Conservation (phyloP, 2,329 filamentous ascomycete genomes). For the Trichoderma harzianum region DNA sequence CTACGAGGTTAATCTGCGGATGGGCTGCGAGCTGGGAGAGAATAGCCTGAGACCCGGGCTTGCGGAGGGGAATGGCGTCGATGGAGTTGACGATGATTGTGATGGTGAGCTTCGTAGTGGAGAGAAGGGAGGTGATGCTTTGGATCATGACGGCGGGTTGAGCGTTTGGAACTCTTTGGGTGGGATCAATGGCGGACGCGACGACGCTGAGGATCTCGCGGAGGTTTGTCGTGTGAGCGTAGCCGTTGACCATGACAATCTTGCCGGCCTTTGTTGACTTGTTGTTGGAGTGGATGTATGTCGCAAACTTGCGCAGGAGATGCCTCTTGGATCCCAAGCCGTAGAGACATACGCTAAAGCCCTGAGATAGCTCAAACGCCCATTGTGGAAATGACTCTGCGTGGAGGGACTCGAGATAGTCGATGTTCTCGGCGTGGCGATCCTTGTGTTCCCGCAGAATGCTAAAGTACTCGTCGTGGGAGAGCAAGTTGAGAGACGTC, state of each 20-base stretch:
- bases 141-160: constrained; percentile 68
- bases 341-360: constrained; percentile 86
- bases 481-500: constrained; percentile 69
- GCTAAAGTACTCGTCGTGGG: constrained; percentile 88
- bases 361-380: constrained; percentile 82
- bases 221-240: constrained; percentile 62
- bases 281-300: constrained; percentile 52
- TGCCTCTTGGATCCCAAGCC: constrained; percentile 86
- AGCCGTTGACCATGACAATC: constrained; percentile 86
- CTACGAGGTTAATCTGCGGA: constrained; percentile 67
- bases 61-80: constrained; percentile 74
- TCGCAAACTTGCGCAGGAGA: constrained; percentile 72
- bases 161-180: constrained; percentile 51
- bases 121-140: constrained; percentile 59
- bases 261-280: constrained; percentile 31
- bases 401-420: constrained; percentile 72
- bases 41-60: constrained; percentile 63
- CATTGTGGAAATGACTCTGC: constrained; percentile 83
- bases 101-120: constrained; percentile 43
- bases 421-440: constrained; percentile 65
- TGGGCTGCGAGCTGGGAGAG: constrained; percentile 75
- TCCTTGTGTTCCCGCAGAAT: constrained; percentile 60
- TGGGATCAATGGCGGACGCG: constrained; percentile 56
- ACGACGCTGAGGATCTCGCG: constrained; percentile 70
- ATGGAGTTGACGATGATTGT: constrained; percentile 81